Evolutionary conservation across 2,329 filamentous ascomycete species (phyloP).

Genomic region (Exophiala sp.): DNA sequence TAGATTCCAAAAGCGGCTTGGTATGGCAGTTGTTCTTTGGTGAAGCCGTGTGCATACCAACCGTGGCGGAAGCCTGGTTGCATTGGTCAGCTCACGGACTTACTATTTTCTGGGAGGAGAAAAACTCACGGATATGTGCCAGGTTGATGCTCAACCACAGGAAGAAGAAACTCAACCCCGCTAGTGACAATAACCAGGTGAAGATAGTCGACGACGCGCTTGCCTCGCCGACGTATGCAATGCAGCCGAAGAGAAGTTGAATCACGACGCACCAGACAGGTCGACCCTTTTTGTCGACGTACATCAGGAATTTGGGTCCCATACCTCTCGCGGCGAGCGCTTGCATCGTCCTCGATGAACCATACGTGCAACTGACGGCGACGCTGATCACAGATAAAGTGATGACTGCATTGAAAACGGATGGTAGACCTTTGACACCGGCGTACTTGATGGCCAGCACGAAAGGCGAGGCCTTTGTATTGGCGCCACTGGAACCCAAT

Average conservation of each 20-base stretch:
- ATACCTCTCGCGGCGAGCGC: slow-evolving; percentile 84
- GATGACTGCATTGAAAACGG: slow-evolving; percentile 90
- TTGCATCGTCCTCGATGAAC: slow-evolving; percentile 82
- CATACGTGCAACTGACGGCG: slow-evolving; percentile 87
- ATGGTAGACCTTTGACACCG: slow-evolving; percentile 74
- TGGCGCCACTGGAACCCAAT: slow-evolving; percentile 56
- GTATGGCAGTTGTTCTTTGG: slow-evolving; percentile 74
- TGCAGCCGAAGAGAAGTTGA: slow-evolving; percentile 64
- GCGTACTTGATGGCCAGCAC: slow-evolving; percentile 88
- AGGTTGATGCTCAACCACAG: slow-evolving; percentile 53
- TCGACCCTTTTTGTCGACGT: slow-evolving; percentile 78
- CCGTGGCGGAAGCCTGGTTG: slow-evolving; percentile 52
- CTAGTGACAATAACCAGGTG: slow-evolving; percentile 76
- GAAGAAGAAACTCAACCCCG: slow-evolving; percentile 69
- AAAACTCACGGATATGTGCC: slow-evolving; percentile 70
- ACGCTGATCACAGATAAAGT: slow-evolving; percentile 86
- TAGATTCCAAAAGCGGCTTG: slow-evolving; percentile 70
- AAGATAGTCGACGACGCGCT: slow-evolving; percentile 48
- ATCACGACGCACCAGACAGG: slow-evolving; percentile 69
- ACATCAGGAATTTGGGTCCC: slow-evolving; percentile 71
- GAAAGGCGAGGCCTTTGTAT: slow-evolving; percentile 79
- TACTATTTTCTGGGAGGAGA: not conserved
- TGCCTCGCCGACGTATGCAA: slow-evolving; percentile 72
- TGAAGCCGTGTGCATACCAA: slow-evolving; percentile 54
- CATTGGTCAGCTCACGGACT: slow-evolving; percentile 47